Evolutionary conservation across 164 flowering plant species (phyloP), one percentile per base, ranked within the genome.

Genomic region (Cinnamomum micranthum): DNA sequence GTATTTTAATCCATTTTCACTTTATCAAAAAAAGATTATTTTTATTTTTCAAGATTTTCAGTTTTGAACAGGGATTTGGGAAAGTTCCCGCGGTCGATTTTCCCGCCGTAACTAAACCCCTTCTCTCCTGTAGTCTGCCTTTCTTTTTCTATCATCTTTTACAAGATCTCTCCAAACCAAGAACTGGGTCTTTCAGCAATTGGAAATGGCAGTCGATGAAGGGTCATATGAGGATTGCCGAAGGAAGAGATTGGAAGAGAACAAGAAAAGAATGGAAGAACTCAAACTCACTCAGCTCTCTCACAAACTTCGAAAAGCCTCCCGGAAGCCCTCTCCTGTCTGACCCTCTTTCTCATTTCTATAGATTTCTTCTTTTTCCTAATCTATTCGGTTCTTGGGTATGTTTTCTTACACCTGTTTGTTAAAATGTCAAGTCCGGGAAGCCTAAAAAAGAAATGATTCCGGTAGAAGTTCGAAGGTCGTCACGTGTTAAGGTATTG

Each of bases 251-350:
- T 0, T 88, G 74, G 91, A 85, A 50, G 91, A 89, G 71, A 89
- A 89, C 82, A 85, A 82, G 87, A 85, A 82, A 68, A 78, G 90
- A 50, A 81, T 89, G 91, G 87, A 87, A 74, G 88, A 84, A 9
- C 87, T 89, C 68, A 87, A 85, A 31, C 85, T 89, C 35, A 76
- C 81, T 23, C 35, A 66, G 50, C 91, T 87, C 51, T 76, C 88
- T 75, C 84, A 73, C 19, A 68, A 81, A 52, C 82, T 89, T 65
- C 71, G 47, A 13, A 75, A 67, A n/a, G 31, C 84, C 24, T n/a
- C 78, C 58, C 74, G 79, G n/a, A 73, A 82, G 15, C 76, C 84
- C 72, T 80, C 84, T 1, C 77, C 85, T 47, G 81, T 84, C 68
- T 81, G 76, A 65, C 31, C 70, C 50, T 63, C 47, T 35, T 35